These are phyloP conservation scores for Scheffersomyces stipitis DNA, from an alignment of 805 yeast species.

Conservation along the genomic window DNA sequence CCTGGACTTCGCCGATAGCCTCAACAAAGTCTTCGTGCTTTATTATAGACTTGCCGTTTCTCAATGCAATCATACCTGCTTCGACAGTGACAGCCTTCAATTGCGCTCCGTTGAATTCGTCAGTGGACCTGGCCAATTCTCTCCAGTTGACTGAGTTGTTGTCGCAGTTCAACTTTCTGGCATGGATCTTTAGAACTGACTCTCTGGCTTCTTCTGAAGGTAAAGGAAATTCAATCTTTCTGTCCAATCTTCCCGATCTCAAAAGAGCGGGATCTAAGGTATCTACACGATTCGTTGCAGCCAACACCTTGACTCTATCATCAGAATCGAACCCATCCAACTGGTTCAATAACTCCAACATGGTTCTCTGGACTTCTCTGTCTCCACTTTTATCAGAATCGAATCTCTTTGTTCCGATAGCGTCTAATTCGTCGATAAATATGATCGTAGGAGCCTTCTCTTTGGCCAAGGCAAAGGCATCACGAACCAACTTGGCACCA, in stretches of 20 bases:
- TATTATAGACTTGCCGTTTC: constrained; percentile 88
- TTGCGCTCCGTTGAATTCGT: constrained; percentile 99
- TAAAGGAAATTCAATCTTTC: constrained; percentile 97
- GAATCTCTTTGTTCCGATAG: constrained; percentile 47
- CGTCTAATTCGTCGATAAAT: constrained; percentile 48
- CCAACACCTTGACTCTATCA: constrained; percentile 94
- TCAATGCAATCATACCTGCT: constrained; percentile 98
- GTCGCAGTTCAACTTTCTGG: constrained; percentile 94
- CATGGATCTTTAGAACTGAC: constrained; percentile 93
- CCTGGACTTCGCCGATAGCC: constrained; percentile 97
- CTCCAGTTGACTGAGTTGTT: constrained; percentile 89
- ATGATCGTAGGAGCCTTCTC: constrained; percentile 49
- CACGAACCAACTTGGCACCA: constrained; percentile 47
- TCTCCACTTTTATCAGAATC: constrained; percentile 48
- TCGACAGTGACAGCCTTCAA: constrained; percentile 98
- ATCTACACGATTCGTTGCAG: constrained; percentile 99
- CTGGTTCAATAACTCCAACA: constrained; percentile 50
- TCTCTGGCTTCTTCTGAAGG: constrained; percentile 98
- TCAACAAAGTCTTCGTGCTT: constrained; percentile 98
- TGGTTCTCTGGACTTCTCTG: constrained; percentile 48
- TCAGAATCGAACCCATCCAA: constrained; percentile 96
- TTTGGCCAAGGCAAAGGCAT: constrained; percentile 47
- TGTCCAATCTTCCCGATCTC: constrained; percentile 97
- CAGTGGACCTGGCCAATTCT: constrained; percentile 96
- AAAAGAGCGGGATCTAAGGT: constrained; percentile 97